Evolutionary conservation across 352 stramenopile species (phyloP), one percentile per base, ranked within the genome.

Genomic region (Phytophthora tentaculata): DNA sequence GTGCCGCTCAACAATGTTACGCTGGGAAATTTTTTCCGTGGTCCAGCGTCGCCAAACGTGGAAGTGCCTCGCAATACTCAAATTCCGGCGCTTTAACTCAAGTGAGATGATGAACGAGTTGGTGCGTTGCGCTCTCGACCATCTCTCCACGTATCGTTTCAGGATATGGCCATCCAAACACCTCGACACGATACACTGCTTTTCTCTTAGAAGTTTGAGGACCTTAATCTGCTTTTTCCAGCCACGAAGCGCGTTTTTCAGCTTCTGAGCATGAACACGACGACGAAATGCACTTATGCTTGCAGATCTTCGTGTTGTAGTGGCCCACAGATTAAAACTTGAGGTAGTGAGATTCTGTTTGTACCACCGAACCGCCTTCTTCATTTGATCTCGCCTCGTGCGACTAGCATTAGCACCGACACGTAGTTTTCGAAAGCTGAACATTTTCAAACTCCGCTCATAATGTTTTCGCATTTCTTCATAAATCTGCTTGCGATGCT

Each of bases 41-140:
- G 13, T 50, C 64, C 60, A 73, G 23, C 7, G 14, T 5, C 55
- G 24, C 69, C 69, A 77, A 37, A 43, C 59, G 23, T 29, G 13
- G 45, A 77, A 71, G 28, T 74, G 55, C 5, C 26, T 37, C 2
- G 16, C 44, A 48, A n/a, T 60, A 48, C 47, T 60, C 28, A 23
- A 13, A 57, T 63, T 67, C 12, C 28, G 55, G 13, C 32, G 49
- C 29, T 63, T 66, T 6, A 60, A 44, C 10, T 41, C 39, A 23
- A 66, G 12, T 5, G 48, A 70, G 0, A 28, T 19, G 24, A 53
- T 17, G 13, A 67, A 67, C 1, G 22, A 28, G 22, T 45, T 61
- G 9, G 71, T n/a, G 2, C 48, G 64, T 24, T 52, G 17, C 49
- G 2, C 63, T 24, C 54, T 59, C 0, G 49, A 5, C 69, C 69